A percentile compares a stretch with the other conserved stretches of the same genome.
These are phyloP conservation scores for Acorus gramineus DNA, from an alignment of 106 monocot genomes.

Conservation along the genomic window DNA sequence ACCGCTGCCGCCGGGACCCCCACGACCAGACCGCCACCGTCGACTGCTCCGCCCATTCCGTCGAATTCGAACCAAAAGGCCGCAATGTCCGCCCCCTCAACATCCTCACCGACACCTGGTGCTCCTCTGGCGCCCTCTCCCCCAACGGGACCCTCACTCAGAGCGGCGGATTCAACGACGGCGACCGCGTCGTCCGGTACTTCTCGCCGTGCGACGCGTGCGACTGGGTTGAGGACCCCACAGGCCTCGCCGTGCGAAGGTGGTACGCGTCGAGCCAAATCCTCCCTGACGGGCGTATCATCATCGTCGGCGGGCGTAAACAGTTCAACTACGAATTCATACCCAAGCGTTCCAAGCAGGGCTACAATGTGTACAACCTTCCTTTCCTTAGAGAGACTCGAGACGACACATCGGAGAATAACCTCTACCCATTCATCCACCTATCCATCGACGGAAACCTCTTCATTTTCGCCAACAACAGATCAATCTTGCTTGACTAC, in stretches of 20 bases:
- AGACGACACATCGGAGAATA: constrained; percentile 12
- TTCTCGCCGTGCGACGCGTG: constrained; percentile 6
- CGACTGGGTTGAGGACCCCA: constrained; percentile 16
- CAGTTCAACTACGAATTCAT: constrained; percentile 29
- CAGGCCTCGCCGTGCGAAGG: constrained; percentile 1
- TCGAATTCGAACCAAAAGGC: constrained; percentile 11
- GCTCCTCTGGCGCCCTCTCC: constrained; percentile 19
- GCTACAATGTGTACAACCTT: not conserved
- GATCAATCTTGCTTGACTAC: constrained; percentile 20
- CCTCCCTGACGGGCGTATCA: constrained; percentile 14
- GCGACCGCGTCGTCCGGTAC: constrained; percentile 15
- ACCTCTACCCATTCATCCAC: constrained; percentile 31
- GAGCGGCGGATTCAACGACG: constrained; percentile 14
- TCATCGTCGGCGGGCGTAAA: constrained; percentile 14
- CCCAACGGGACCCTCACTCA: constrained; percentile 16
- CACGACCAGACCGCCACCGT: not conserved
- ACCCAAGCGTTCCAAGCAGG: constrained; percentile 8
- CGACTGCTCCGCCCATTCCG: constrained; percentile 22
- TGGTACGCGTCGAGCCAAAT: constrained; percentile 23
- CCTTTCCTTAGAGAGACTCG: constrained; percentile 7
- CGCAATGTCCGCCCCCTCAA: constrained; percentile 16
- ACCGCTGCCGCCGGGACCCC: constrained; percentile 1
- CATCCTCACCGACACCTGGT: constrained; percentile 20
- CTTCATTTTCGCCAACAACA: constrained; percentile 26
- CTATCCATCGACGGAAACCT: constrained; percentile 22